Conservation (phyloP, 257 asterid genomes). For the Fraxinus cuspidata region DNA sequence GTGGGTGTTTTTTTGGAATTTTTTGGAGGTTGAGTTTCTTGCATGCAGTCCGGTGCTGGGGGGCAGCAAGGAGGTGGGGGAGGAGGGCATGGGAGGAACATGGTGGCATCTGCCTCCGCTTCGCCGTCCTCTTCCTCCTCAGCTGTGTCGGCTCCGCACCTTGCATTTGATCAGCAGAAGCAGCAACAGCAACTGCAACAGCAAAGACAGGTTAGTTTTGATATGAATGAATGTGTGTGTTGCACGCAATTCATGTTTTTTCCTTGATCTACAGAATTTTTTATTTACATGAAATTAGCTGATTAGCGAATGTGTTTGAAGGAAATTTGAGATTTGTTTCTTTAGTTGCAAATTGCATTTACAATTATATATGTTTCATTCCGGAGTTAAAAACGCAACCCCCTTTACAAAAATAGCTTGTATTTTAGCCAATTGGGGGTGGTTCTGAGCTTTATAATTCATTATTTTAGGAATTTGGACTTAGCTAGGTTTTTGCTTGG, state of each 20-base stretch:
- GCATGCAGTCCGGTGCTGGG: conserved; percentile 92
- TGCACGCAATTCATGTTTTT: not conserved
- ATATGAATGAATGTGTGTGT: not conserved
- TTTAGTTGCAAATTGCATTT: not conserved
- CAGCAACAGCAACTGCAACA: not conserved
- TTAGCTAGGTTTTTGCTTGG: conserved; percentile 14
- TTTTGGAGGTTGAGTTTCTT: not conserved
- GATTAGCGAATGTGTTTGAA: not conserved
- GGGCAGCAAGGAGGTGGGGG: conserved; percentile 77
- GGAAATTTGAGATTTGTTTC: not conserved
- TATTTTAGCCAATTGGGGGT: not conserved
- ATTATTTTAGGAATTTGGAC: conserved; percentile 18
- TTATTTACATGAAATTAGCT: not conserved
- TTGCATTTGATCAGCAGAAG: conserved; percentile 84
- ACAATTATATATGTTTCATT: not conserved
- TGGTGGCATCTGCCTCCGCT: conserved; percentile 66
- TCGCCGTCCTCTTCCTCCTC: conserved; percentile 96
- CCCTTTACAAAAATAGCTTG: not conserved
- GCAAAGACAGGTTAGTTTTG: conserved; percentile 69
- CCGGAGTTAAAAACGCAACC: not conserved
- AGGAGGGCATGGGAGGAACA: conserved; percentile 78
- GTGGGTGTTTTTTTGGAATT: not conserved
- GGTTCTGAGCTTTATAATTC: not conserved
- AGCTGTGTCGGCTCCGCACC: conserved; percentile 41
- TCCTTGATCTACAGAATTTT: not conserved